These are phyloP conservation scores for Achaetomiella virescens DNA, from an alignment of 495 filamentous ascomycete species.

Conservation along the genomic window DNA sequence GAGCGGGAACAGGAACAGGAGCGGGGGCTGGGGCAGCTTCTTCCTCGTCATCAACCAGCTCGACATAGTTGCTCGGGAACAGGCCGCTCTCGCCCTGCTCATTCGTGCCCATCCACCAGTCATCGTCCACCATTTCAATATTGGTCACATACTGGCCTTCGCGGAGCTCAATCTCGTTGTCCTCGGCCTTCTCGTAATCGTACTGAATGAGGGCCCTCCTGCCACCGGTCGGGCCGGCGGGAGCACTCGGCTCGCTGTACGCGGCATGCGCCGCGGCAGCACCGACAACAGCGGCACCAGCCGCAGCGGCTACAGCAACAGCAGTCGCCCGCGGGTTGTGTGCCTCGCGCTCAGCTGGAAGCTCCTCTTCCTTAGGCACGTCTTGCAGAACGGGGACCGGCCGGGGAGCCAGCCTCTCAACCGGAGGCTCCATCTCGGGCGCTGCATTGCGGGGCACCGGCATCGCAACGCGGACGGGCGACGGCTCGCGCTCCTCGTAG, in stretches of 20 bases:
- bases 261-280: conserved; percentile 15
- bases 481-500: conserved; percentile 37
- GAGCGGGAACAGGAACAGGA: conserved; percentile 24
- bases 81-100: conserved; percentile 71
- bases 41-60: conserved; percentile 60
- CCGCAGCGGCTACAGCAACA: conserved; percentile 41
- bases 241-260: conserved; percentile 23
- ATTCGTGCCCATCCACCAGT: conserved; percentile 98
- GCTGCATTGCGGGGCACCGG: conserved; percentile 64
- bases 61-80: conserved; percentile 96
- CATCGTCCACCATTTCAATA: conserved; percentile 94
- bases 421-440: conserved; percentile 47
- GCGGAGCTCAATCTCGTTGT: conserved; percentile 88
- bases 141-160: conserved; percentile 90
- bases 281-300: not conserved
- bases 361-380: conserved; percentile 56
- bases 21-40: conserved; percentile 23
- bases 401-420: conserved; percentile 41
- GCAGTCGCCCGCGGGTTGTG: conserved; percentile 61
- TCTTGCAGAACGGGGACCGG: conserved; percentile 49
- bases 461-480: conserved; percentile 81
- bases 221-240: conserved; percentile 36
- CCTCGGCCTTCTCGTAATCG: conserved; percentile 95
- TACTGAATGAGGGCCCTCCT: conserved; percentile 76
- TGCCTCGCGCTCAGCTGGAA: conserved; percentile 54